phyloP scores from a whole-genome alignment of 768 basidiomycete genomes.

The Leccinum variicolor region DNA sequence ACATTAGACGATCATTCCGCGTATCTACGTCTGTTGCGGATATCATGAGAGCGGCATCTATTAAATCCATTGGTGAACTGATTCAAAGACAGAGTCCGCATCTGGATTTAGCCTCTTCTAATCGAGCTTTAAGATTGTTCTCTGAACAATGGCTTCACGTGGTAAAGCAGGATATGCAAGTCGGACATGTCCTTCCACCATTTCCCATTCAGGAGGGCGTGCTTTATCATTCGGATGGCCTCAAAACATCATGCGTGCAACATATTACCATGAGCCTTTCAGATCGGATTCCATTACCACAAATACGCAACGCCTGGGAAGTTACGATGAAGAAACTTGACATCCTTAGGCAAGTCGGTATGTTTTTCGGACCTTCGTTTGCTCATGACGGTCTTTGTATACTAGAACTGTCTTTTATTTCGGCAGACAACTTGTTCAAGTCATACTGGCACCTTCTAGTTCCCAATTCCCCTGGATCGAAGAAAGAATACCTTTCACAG shows the following conservation, averaged over 20 bases:
- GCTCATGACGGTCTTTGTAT: not conserved
- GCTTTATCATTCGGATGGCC: conserved; percentile 38
- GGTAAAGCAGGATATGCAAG: conserved; percentile 1
- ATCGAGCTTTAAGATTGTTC: conserved; percentile 8
- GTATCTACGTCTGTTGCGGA: conserved; percentile 24
- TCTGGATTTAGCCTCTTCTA: not conserved
- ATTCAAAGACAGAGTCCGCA: conserved; percentile 1
- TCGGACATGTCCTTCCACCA: conserved; percentile 35
- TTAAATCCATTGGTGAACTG: conserved; percentile 21
- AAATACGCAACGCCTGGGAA: conserved; percentile 35
- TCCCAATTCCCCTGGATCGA: conserved; percentile 17
- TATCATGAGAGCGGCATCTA: conserved; percentile 27
- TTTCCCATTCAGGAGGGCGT: conserved; percentile 49
- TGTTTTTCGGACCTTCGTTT: not conserved
- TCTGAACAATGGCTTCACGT: conserved; percentile 17
- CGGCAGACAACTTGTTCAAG: conserved; percentile 26
- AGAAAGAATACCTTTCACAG: conserved; percentile 1
- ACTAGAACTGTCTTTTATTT: conserved; percentile 33
- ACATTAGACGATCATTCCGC: conserved; percentile 18
- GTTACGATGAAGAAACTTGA: conserved; percentile 23
- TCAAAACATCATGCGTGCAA: conserved; percentile 41
- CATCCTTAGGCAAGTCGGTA: conserved; percentile 24
- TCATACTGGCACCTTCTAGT: conserved; percentile 19
- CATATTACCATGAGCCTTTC: conserved; percentile 37
- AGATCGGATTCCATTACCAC: conserved; percentile 14